Conservation (phyloP, 768 basidiomycete species). For the Tylopilus sp. region DNA sequence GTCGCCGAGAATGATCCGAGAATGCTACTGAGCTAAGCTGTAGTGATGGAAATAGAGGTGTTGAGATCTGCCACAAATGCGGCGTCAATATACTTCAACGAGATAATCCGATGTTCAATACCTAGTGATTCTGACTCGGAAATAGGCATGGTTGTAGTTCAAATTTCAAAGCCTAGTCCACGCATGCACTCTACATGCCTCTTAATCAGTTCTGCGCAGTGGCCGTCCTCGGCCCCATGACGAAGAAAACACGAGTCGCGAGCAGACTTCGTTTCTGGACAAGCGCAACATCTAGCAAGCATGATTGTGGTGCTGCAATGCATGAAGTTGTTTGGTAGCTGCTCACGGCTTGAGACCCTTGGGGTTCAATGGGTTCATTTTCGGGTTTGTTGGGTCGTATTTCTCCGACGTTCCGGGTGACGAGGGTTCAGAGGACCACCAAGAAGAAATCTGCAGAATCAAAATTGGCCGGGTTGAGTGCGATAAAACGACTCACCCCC, state of each 20-base stretch:
- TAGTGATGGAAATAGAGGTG: not conserved
- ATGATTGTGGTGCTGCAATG: too few species aligned
- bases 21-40: not conserved
- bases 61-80: not conserved
- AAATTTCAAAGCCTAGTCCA: constrained; percentile 82
- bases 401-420: constrained; percentile 36
- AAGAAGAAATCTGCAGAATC: constrained; percentile 43
- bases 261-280: constrained; percentile 87
- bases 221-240: constrained; percentile 59
- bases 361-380: constrained; percentile 87
- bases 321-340: too few species aligned
- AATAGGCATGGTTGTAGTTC: constrained; percentile 5
- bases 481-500: constrained; percentile 28
- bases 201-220: constrained; percentile 78
- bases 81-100: constrained; percentile 1
- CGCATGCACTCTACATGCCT: constrained; percentile 91
- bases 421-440: constrained; percentile 45
- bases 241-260: constrained; percentile 94
- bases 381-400: constrained; percentile 72
- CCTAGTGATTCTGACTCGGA: not conserved
- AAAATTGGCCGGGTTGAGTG: not conserved
- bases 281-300: constrained; percentile 82
- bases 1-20: not conserved
- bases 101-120: not conserved
- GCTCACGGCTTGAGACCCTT: constrained; percentile 93